A percentile compares a stretch with the other conserved stretches of the same genome.
phyloP scores from a whole-genome alignment of 352 stramenopile species.

The Phytophthora hybrid region DNA sequence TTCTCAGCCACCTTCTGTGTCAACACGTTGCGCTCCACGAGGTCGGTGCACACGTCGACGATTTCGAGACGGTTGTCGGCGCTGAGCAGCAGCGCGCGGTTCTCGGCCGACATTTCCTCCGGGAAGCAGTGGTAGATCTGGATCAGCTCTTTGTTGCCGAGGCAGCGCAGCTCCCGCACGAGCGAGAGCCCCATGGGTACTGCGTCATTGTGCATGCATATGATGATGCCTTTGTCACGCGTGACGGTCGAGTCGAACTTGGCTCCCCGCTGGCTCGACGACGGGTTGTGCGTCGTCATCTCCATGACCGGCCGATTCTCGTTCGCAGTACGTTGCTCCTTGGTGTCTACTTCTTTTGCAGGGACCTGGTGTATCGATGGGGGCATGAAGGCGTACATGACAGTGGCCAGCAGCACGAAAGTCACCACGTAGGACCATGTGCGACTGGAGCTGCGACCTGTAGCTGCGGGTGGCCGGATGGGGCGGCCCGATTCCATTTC shows the following conservation, averaged over 20 bases:
- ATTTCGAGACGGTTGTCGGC: conserved; percentile 52
- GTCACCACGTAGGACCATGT: conserved; percentile 26
- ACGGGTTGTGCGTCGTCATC: conserved; percentile 18
- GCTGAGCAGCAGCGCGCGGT: conserved; percentile 37
- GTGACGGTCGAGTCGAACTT: conserved; percentile 32
- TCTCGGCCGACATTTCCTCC: conserved; percentile 45
- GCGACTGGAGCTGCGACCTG: conserved; percentile 19
- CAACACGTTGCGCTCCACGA: conserved; percentile 30
- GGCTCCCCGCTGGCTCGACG: conserved; percentile 17
- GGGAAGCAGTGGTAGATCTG: conserved; percentile 65
- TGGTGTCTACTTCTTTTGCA: background rate
- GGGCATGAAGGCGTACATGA: conserved; percentile 32
- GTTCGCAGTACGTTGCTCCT: background rate
- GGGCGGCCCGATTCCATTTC: conserved; percentile 24
- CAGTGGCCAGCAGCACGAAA: conserved; percentile 14
- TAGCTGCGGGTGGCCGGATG: background rate
- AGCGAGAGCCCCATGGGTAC: conserved; percentile 53
- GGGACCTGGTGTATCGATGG: conserved; percentile 3
- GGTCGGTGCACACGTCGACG: conserved; percentile 54
- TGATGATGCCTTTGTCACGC: conserved; percentile 49
- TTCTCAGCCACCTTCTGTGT: conserved; percentile 22
- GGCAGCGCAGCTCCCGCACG: conserved; percentile 55
- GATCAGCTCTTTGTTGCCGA: conserved; percentile 55
- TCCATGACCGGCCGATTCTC: conserved; percentile 8
- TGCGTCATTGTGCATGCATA: conserved; percentile 55